These are phyloP conservation scores for Sporodiniella umbellata DNA, from an alignment of 371 early-diverging fungal species.

Conservation along the genomic window DNA sequence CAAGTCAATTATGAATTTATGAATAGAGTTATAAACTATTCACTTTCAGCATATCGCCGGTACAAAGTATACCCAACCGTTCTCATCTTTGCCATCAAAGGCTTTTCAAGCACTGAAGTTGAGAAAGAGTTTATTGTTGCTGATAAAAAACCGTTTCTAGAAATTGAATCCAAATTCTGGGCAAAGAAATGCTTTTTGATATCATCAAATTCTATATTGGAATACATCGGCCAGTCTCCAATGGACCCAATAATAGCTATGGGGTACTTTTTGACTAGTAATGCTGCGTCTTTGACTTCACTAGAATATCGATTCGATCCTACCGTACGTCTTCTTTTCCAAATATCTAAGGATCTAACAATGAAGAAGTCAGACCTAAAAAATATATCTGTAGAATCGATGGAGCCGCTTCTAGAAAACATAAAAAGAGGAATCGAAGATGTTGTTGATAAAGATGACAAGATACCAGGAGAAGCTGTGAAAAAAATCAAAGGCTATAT, in stretches of 20 bases:
- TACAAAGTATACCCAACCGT: constrained; percentile 10
- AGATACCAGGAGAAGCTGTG: constrained; percentile 1
- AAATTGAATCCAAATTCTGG: constrained; percentile 9
- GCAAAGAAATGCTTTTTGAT: constrained; percentile 5
- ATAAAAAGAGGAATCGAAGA: constrained; percentile 13
- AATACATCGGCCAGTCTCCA: background rate
- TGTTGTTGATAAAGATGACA: constrained; percentile 10
- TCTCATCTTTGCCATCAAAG: constrained; percentile 7
- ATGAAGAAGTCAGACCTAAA: constrained; percentile 7
- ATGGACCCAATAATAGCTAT: constrained; percentile 4
- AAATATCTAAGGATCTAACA: constrained; percentile 2
- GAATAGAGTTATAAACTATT: constrained; percentile 2
- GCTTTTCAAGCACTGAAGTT: constrained; percentile 7
- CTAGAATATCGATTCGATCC: constrained; percentile 5
- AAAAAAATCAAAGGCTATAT: constrained; percentile 6
- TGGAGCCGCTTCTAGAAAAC: constrained; percentile 6
- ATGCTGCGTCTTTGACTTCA: constrained; percentile 4
- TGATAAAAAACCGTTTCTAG: constrained; percentile 6
- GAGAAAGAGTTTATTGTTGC: constrained; percentile 7
- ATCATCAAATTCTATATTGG: constrained; percentile 3
- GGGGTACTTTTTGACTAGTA: constrained; percentile 1
- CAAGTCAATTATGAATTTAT: constrained; percentile 2
- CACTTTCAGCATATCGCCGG: constrained; percentile 3
- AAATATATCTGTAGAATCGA: constrained; percentile 8
- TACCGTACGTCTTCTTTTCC: constrained; percentile 7